phyloP scores from a whole-genome alignment of 2,329 filamentous ascomycete genomes.

The Fusarium coffeatum region DNA sequence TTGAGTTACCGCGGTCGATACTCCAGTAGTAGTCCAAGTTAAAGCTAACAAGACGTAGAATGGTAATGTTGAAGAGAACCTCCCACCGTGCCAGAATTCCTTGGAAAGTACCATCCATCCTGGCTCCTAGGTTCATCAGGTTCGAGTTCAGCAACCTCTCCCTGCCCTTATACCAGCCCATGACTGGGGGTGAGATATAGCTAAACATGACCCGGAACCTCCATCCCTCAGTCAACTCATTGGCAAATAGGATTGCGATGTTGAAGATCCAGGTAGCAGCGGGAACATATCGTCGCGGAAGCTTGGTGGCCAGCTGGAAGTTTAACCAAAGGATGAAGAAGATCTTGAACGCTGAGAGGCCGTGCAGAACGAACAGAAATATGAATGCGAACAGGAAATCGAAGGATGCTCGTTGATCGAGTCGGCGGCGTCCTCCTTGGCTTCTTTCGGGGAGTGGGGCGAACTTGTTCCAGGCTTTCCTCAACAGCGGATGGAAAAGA shows the following conservation, averaged over 20 bases:
- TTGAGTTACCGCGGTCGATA: constrained; percentile 70
- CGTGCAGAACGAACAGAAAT: constrained; percentile 84
- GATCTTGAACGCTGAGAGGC: constrained; percentile 86
- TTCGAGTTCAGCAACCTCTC: constrained; percentile 51
- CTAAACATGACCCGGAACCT: constrained; percentile 72
- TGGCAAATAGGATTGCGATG: constrained; percentile 84
- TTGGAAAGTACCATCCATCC: constrained; percentile 77
- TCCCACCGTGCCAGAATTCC: constrained; percentile 94
- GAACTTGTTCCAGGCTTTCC: constrained; percentile 75
- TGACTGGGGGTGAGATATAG: constrained; percentile 56
- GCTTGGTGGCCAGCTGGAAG: constrained; percentile 77
- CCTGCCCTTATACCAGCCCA: constrained; percentile 46
- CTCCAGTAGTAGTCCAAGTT: constrained; percentile 98
- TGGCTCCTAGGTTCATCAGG: constrained; percentile 71
- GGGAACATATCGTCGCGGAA: constrained; percentile 79
- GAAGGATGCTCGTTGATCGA: constrained; percentile 80
- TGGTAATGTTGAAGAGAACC: constrained; percentile 96
- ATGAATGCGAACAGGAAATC: constrained; percentile 84
- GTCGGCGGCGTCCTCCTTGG: constrained; percentile 65
- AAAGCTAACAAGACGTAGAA: constrained; percentile 93
- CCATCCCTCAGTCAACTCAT: constrained; percentile 86
- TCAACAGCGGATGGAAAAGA: constrained; percentile 80
- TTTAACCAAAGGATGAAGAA: constrained; percentile 83
- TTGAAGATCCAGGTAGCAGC: constrained; percentile 90
- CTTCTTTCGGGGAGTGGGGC: constrained; percentile 51